These are phyloP conservation scores for Mucor saturninus DNA, from an alignment of 371 early-diverging fungal species.

Conservation along the genomic window DNA sequence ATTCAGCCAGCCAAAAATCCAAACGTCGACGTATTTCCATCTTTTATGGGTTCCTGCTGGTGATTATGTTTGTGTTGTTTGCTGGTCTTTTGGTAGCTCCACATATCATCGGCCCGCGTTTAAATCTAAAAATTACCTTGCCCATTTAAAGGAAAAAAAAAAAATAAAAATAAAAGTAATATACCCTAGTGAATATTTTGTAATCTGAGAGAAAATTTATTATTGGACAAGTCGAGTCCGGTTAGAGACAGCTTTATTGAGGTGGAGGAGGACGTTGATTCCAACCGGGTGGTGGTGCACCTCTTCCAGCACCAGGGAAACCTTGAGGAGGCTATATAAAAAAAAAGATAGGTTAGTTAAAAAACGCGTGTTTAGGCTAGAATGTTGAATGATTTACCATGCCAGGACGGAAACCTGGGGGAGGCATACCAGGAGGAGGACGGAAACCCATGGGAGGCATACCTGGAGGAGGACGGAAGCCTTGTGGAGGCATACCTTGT, in stretches of 20 bases:
- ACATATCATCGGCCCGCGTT: conserved; percentile 24
- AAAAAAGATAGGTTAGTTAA: not conserved
- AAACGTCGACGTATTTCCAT: conserved; percentile 64
- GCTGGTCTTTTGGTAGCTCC: conserved; percentile 26
- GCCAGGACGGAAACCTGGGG: conserved; percentile 33
- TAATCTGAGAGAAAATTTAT: not conserved
- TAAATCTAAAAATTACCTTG: conserved; percentile 20
- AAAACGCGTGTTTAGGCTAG: not conserved
- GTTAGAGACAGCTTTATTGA: conserved; percentile 12
- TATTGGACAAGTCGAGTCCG: not conserved
- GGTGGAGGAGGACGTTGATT: conserved; percentile 38
- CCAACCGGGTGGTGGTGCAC: conserved; percentile 42
- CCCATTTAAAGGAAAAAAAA: conserved; percentile 17
- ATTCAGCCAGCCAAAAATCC: conserved; percentile 63
- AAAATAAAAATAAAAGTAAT: no score
- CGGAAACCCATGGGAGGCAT: conserved; percentile 63
- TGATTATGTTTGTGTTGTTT: conserved; percentile 19
- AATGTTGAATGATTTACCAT: conserved; percentile 12
- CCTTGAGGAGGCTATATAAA: conserved; percentile 40
- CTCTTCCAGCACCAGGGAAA: conserved; percentile 42
- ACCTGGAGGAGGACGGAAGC: conserved; percentile 67
- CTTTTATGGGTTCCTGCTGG: conserved; percentile 67
- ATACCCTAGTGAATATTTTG: not conserved
- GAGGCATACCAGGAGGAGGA: conserved; percentile 54
- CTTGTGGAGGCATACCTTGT: conserved; percentile 54